Base-by-base conservation (phyloP, 1,139 yeast genomes). In the Lodderomyces margitis region DNA sequence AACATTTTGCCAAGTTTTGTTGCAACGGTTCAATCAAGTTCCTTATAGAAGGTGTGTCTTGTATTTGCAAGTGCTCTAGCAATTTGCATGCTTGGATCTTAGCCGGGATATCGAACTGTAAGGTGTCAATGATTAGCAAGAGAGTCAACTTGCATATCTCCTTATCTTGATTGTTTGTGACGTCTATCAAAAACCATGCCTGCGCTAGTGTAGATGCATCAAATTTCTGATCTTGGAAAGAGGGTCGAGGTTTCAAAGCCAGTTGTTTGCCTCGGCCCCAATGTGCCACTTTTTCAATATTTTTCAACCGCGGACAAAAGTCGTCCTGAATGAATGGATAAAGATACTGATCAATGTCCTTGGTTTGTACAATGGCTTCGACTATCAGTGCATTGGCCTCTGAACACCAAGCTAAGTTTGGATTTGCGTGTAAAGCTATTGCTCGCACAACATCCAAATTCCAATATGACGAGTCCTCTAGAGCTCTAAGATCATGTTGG, bases 91-190 rank as follows among this genome's bases (percentile, higher is more conserved):
- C 81, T 42, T 68, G 68, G 0, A 61, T 51, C 47, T 80, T 78
- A 40, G 69, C 59, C 6, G 49, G 47, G 0, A 75, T 66, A 19
- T 75, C 78, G 40, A 70, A 69, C 50, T 80, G 84, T 16, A 78
- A 55, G 9, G 78, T 55, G 45, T 77, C 77, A 19, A 81, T 55
- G 4, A 67, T 59, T 8, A 79, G 70, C 1, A 85, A 78, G 0
- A 80, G 61, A 1, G 78, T 46, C 5, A 75, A 44, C 21, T 74
- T 61, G 79, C 81, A 76, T 41, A 65, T 47, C 4, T 55, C 47
- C 21, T 55, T 46, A 14, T 46, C 50, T 0, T 42, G 36, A 42
- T 3, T 57, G 21, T 24, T 24, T 15, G 38, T 40, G 6, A 49
- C 44, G 21, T 39, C 39, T 1, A 74, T 51, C 19, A 67, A 45